Evolutionary conservation across 768 basidiomycete species (phyloP), one percentile per base, ranked within the genome.

Genomic region (Cystobasidium ongulense): DNA sequence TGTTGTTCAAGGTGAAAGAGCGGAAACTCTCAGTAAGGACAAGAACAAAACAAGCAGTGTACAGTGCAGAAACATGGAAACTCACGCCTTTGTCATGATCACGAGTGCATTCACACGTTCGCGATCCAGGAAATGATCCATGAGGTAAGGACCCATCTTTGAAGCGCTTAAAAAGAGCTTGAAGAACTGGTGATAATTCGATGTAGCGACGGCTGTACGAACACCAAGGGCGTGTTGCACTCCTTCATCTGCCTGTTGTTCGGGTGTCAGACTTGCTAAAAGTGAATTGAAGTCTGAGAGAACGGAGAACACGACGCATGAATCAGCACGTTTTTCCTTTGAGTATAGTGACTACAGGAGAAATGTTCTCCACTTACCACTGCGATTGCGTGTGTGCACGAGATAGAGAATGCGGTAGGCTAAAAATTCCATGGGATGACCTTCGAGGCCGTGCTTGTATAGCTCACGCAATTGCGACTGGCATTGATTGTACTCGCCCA

Each of bases 401-500:
- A 98, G 85, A 87, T 97, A 93, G 63, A 99, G 86, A 80, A 99
- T 96, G 61, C 92, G 91, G 81, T 99, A 99, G 64, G 93, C 95
- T 17, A 94, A 88, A 79, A 98, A 99, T 82, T 99, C 96, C 80
- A 95, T 91, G 11, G 89, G 89, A 80, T 91, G 90, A 65, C 94
- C 96, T 59, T 88, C 87, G 64, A 99, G 88, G 50, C 93, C 93
- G 72, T 94, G 87, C 76, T 95, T 93, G 81, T 99, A 98, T 29
- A 99, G 86, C 63, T 86, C 86, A 79, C 89, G 89, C 53, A 98
- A 83, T 76, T 91, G 89, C 35, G 90, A 89, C 81, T 97, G 93
- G 82, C 96, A 99, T 81, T 94, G 91, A 81, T 96, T 98, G 81
- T 95, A 98, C 86, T 99, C 96, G 76, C 96, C 93, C 85, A 99